phyloP scores from a whole-genome alignment of 2,329 filamentous ascomycete genomes.

The Talaromyces sp. region DNA sequence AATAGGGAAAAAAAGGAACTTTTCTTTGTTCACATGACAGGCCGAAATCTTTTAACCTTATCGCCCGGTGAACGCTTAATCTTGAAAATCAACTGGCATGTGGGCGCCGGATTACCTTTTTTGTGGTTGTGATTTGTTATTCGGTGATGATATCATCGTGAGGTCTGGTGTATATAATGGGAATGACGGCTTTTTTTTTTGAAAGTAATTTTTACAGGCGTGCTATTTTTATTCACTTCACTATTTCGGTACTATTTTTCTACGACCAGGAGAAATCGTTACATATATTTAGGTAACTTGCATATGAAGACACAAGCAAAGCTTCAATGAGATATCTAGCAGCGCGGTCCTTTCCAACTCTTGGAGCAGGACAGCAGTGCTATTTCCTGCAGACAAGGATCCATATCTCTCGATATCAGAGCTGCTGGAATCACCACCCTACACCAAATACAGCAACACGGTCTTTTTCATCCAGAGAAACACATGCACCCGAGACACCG shows the following conservation, averaged over 20 bases:
- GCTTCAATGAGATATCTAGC: not conserved
- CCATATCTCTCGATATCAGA: not conserved
- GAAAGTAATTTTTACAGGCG: not conserved
- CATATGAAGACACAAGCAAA: not conserved
- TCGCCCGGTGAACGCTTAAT: not conserved
- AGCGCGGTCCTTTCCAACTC: not conserved
- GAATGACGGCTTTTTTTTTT: not conserved
- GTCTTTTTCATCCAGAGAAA: not conserved
- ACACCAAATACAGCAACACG: not conserved
- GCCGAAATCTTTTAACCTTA: not conserved
- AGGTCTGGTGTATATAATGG: constrained; percentile 7
- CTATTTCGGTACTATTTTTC: not conserved
- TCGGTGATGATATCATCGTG: constrained; percentile 13
- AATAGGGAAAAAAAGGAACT: not conserved
- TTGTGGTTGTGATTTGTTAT: not conserved
- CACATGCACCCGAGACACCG: not conserved
- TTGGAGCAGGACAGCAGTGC: not conserved
- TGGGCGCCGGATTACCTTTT: not conserved
- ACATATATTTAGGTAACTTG: not conserved
- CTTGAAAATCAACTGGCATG: not conserved
- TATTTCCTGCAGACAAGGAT: not conserved
- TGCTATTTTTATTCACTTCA: not conserved
- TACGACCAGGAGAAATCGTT: not conserved
- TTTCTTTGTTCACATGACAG: not conserved
- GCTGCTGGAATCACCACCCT: not conserved